A percentile compares a stretch with the other conserved stretches of the same genome.
These are phyloP conservation scores for Penicillium silybi DNA, from an alignment of 495 filamentous ascomycete genomes.

Conservation along the genomic window DNA sequence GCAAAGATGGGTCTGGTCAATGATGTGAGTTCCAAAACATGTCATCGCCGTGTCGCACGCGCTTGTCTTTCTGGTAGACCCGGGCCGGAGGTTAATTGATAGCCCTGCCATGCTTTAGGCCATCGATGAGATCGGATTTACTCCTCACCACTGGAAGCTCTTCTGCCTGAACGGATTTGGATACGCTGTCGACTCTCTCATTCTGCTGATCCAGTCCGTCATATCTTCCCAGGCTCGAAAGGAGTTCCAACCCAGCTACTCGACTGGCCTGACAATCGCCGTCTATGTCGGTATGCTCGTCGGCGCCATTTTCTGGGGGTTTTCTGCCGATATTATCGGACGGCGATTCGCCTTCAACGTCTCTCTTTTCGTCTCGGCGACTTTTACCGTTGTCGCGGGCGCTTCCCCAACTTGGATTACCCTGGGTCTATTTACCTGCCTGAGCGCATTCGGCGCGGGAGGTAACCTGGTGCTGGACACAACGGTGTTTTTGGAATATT, in stretches of 20 bases:
- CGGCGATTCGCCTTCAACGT: slow-evolving; percentile 52
- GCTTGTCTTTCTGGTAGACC: background rate
- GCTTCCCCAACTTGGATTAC: slow-evolving; percentile 46
- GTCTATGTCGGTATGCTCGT: slow-evolving; percentile 35
- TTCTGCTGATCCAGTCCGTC: slow-evolving; percentile 64
- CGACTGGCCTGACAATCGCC: slow-evolving; percentile 38
- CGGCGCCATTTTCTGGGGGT: slow-evolving; percentile 53
- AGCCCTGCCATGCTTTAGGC: slow-evolving; percentile 34
- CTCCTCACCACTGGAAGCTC: slow-evolving; percentile 63
- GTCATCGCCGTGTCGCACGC: background rate
- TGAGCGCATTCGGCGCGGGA: slow-evolving; percentile 52
- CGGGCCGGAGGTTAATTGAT: background rate
- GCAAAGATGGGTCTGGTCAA: slow-evolving; percentile 69
- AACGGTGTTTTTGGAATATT: slow-evolving; percentile 53
- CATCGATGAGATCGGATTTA: slow-evolving; percentile 73
- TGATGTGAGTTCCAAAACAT: slow-evolving; percentile 46
- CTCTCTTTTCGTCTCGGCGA: slow-evolving; percentile 42
- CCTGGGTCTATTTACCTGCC: slow-evolving; percentile 43
- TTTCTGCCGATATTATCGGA: slow-evolving; percentile 52
- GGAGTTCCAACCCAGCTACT: slow-evolving; percentile 50
- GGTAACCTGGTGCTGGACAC: slow-evolving; percentile 70
- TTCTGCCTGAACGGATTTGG: slow-evolving; percentile 66
- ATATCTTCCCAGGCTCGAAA: slow-evolving; percentile 53
- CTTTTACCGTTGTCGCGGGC: slow-evolving; percentile 50
- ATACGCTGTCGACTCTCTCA: slow-evolving; percentile 65